Base-by-base conservation (phyloP, 1,139 yeast genomes). In the Suzukiozyma palmioleophila region DNA sequence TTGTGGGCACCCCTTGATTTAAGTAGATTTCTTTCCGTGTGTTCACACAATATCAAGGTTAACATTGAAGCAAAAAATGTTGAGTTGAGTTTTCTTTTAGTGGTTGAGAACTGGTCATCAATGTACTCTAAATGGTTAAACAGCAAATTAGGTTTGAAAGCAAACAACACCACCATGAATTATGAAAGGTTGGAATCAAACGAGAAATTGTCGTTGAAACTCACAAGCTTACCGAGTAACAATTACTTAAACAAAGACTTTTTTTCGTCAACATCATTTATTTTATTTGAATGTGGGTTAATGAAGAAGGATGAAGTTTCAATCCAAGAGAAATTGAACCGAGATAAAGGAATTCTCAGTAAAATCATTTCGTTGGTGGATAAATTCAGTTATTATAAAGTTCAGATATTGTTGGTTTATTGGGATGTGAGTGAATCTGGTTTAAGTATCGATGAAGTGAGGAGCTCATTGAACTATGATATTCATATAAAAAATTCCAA, bases 281-380 rank as follows among this genome's bases (percentile, higher is more conserved):
- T 77, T 3, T 42, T 77, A 9, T 62, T 75, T 46, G 79, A 75
- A 47, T 65, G 77, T 48, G 81, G 81, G 2, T 49, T 66, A 11
- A 48, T 59, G 1, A 33, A 10, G 9, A 16, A 34, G 1, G 15
- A 24, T 12, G 30, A 24, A 5, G 16, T 21, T 3, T 10, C 54
- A 2, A 48, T 69, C 3, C 40, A 49, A 4, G 50, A 53, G 2
- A 73, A 69, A 39, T 53, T 76, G 25, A 43, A 46, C 8, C 47
- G 62, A 16, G 79, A 75, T 49, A 50, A 59, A 9, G 47, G 47
- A 7, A 67, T 73, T 11, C 52, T 76, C 35, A 47, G 46, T 11
- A 75, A 75, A 45, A 52, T 76, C 2, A 43, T 66, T 3, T 60
- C 63, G 5, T 59, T 74, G 40, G 47, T 66, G n/a, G 56, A 56